Evolutionary conservation across 108 stramenopile species (phyloP).

Genomic region (Mediolabrus comicus): DNA sequence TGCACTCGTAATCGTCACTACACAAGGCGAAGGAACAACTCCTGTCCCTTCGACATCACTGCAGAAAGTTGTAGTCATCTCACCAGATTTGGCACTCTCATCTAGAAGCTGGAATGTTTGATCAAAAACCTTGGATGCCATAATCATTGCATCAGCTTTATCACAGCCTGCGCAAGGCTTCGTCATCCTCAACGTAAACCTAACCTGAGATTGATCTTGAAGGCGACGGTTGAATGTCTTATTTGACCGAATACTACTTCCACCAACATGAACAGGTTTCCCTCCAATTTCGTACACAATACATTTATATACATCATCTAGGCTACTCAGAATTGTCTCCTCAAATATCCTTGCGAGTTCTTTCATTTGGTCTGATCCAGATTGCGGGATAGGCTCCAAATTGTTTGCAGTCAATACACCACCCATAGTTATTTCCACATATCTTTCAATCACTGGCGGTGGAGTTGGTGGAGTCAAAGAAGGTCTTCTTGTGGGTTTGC

Average conservation of each 20-base stretch:
- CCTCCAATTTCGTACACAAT: slow-evolving; percentile 31
- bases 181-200: slow-evolving; percentile 10
- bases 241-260: neutral
- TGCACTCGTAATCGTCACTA: slow-evolving; percentile 12
- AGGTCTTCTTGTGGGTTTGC: neutral
- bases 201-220: slow-evolving; percentile 6
- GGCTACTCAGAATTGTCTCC: slow-evolving; percentile 19
- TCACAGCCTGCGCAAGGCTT: slow-evolving; percentile 33
- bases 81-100: slow-evolving; percentile 16
- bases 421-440: slow-evolving; percentile 31
- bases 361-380: slow-evolving; percentile 5
- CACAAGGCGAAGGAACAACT: slow-evolving; percentile 13
- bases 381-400: neutral
- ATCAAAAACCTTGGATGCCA: slow-evolving; percentile 24
- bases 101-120: slow-evolving; percentile 24
- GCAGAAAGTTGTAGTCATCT: slow-evolving; percentile 28
- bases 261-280: slow-evolving; percentile 5
- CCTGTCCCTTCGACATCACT: slow-evolving; percentile 13
- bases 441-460: neutral
- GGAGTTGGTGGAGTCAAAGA: neutral
- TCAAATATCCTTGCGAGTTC: slow-evolving; percentile 11
- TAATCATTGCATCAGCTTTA: slow-evolving; percentile 15
- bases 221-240: slow-evolving; percentile 1
- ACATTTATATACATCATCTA: slow-evolving; percentile 7
- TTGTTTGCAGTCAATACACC: slow-evolving; percentile 15